Conservation (phyloP, 169 alveolate genomes). For the Toxoplasma gondii region DNA sequence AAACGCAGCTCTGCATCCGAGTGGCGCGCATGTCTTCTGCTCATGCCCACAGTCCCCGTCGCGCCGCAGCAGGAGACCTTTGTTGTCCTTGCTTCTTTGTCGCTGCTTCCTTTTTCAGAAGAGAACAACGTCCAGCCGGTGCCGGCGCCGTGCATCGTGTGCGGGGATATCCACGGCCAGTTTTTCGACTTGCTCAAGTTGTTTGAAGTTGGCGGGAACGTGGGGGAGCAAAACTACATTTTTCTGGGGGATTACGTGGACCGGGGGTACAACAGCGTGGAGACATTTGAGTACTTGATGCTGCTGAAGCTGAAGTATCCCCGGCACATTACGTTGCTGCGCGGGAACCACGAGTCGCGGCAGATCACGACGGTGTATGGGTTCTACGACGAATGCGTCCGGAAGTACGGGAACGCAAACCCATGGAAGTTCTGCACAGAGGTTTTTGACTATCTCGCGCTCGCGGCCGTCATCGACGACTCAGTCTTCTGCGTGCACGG, state of each 20-base stretch:
- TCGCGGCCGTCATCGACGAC: constrained; percentile 94
- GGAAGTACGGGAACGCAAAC: constrained; percentile 95
- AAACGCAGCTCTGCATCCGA: too few species aligned
- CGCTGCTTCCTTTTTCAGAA: constrained; percentile 28
- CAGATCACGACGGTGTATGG: constrained; percentile 90
- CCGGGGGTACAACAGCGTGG: constrained; percentile 95
- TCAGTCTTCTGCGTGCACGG: constrained; percentile 97
- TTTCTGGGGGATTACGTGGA: constrained; percentile 98
- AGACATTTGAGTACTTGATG: constrained; percentile 72
- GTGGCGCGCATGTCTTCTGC: too few species aligned
- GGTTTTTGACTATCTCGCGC: constrained; percentile 94
- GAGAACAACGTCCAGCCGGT: constrained; percentile 89
- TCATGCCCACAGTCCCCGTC: too few species aligned
- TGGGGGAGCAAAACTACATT: constrained; percentile 95
- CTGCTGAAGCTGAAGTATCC: constrained; percentile 66
- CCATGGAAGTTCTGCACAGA: constrained; percentile 97
- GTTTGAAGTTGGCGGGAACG: constrained; percentile 93
- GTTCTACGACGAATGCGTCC: constrained; percentile 96
- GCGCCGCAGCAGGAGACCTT: too few species aligned
- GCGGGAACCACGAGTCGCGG: constrained; percentile 93
- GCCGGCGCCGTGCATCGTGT: constrained; percentile 91
- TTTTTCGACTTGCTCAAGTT: constrained; percentile 95
- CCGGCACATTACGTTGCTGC: constrained; percentile 86
- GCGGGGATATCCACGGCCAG: constrained; percentile 98
- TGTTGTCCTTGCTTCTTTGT: neutral